These are phyloP conservation scores for Neonectria hederae DNA, from an alignment of 2,329 filamentous ascomycete genomes.

Conservation along the genomic window DNA sequence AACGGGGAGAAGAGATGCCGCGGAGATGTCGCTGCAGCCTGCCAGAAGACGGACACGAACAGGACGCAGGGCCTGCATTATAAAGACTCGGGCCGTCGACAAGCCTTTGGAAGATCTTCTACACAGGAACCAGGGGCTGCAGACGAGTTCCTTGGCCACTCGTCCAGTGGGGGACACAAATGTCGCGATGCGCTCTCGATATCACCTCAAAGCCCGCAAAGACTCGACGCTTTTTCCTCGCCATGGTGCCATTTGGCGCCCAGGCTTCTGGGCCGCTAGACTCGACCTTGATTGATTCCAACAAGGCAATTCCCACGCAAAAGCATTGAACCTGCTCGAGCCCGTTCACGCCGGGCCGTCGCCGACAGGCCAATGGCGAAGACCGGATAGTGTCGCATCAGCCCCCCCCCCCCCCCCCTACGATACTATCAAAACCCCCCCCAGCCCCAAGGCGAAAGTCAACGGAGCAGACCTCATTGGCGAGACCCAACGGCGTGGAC, in stretches of 20 bases:
- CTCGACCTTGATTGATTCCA: neutral
- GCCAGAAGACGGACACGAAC: slow-evolving; percentile 2
- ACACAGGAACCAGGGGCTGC: neutral
- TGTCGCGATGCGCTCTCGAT: slow-evolving; percentile 38
- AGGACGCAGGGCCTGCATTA: slow-evolving; percentile 35
- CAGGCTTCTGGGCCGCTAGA: neutral
- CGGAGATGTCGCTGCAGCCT: slow-evolving; percentile 28
- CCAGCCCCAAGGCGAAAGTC: neutral
- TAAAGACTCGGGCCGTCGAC: slow-evolving; percentile 26
- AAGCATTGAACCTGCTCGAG: slow-evolving; percentile 16
- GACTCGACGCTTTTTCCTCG: slow-evolving; percentile 1
- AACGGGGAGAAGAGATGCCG: slow-evolving; percentile 9
- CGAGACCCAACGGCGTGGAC: neutral
- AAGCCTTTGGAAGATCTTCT: neutral
- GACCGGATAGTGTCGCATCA: slow-evolving; percentile 30
- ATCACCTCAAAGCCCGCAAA: slow-evolving; percentile 39
- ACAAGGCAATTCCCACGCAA: slow-evolving; percentile 1
- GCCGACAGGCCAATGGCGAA: slow-evolving; percentile 23
- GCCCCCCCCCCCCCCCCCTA: too few species aligned
- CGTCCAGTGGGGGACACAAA: slow-evolving; percentile 19
- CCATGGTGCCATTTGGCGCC: slow-evolving; percentile 6
- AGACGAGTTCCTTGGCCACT: slow-evolving; percentile 7
- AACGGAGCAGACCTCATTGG: slow-evolving; percentile 17
- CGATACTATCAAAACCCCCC: neutral
- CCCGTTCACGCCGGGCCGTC: slow-evolving; percentile 14